A percentile compares a stretch with the other conserved stretches of the same genome.
Conservation (phyloP, 306 rosid genomes). For the Nissolia schottii region DNA sequence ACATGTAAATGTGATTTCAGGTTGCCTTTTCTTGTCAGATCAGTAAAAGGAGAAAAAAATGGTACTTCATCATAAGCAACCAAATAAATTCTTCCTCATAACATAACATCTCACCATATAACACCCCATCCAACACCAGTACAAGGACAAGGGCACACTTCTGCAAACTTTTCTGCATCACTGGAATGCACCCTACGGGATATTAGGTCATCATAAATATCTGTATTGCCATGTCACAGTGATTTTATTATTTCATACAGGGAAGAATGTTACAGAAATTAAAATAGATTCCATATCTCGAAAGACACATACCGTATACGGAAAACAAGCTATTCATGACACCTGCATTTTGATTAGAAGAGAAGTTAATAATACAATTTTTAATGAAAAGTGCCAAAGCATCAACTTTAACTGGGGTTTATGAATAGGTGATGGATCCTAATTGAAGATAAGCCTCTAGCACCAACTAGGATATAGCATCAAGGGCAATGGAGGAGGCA, state of each 20-base stretch:
- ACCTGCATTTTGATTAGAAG: conserved; percentile 39
- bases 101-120: conserved; percentile 45
- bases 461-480: background rate
- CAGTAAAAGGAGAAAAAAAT: background rate
- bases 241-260: background rate
- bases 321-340: conserved; percentile 74
- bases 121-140: conserved; percentile 72
- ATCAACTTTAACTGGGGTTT: background rate
- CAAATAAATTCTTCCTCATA: background rate
- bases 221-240: conserved; percentile 30
- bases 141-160: conserved; percentile 71
- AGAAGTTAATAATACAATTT: background rate
- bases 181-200: conserved; percentile 68
- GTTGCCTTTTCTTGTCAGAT: background rate
- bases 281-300: background rate
- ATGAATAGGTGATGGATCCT: background rate
- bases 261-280: background rate
- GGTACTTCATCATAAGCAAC: background rate
- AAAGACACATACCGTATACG: conserved; percentile 48
- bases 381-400: background rate
- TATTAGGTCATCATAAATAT: conserved; percentile 64
- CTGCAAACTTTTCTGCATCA: conserved; percentile 68
- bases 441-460: background rate
- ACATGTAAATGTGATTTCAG: background rate
- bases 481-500: background rate